Evolutionary conservation across 768 basidiomycete genomes (phyloP), one percentile per base, ranked within the genome.

Genomic region (Rhodotorula diobovata): DNA sequence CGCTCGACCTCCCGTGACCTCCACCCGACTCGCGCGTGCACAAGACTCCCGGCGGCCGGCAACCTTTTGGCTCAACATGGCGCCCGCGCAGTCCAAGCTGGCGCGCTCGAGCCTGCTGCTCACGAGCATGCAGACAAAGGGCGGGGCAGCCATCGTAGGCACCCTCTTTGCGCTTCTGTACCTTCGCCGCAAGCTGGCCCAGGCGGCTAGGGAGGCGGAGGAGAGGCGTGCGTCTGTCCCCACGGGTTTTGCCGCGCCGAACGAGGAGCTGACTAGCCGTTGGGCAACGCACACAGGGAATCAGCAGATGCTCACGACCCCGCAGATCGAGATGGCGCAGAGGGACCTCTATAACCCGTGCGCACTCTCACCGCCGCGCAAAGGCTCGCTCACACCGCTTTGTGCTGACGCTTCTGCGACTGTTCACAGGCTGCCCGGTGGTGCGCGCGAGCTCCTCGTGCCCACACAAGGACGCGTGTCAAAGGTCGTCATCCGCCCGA

Each of bases 401-500:
- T 23, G 12, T 12, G 32, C 53, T 34, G 30, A 54, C 53, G 9
- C 21, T 32, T 34, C 51, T 10, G 11, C 21, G 9, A 41, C 18
- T 18, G 6, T 30, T 6, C 2, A 28, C 65, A 73, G 72, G 0
- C 69, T 73, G 2, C 56, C 70, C 28, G 67, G 74, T 51, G 73
- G 75, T 21, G 53, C 72, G 0, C 70, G 77, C 8, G 76, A 76
- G 58, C 76, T 78, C 2, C 76, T 78, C 53, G 76, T 78, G 1
- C 76, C 77, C 1, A 59, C 72, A 75, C 20, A 75, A 70, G 59
- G 74, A 2, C 64, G 71, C 32, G 70, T 78, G 5, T 63, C 70
- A 8, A 71, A 73, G 54, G 73, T 77, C 32, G 21, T 65, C 57
- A 76, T 78, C 62, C 63, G 66, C 25, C 77, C 77, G 2, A 76